A percentile compares a stretch with the other conserved stretches of the same genome.
phyloP scores from a whole-genome alignment of 2,329 filamentous ascomycete species.

The Leptodontidium sp. region DNA sequence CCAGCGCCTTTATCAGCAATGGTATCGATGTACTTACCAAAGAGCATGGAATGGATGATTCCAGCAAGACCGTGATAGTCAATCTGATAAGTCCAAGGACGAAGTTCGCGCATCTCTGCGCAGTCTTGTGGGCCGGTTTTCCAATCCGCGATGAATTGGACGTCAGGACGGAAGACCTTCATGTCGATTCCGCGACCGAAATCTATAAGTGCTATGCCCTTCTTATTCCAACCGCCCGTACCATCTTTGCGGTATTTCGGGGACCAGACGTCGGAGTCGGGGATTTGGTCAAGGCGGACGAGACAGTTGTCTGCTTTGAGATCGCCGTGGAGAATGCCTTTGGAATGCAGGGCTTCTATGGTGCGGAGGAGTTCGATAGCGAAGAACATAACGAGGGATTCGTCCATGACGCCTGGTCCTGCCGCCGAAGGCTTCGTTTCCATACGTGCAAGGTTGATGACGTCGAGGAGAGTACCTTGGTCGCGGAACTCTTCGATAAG shows the following conservation, averaged over 20 bases:
- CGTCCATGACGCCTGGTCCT: constrained; percentile 78
- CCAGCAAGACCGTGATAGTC: constrained; percentile 95
- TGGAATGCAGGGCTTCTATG: constrained; percentile 83
- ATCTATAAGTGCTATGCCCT: constrained; percentile 89
- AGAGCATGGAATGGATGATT: constrained; percentile 86
- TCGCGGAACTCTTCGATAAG: constrained; percentile 86
- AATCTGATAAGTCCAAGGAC: constrained; percentile 97
- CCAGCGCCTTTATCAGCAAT: constrained; percentile 61
- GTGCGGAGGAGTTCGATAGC: constrained; percentile 89
- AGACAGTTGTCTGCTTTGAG: constrained; percentile 96
- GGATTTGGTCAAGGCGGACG: constrained; percentile 75
- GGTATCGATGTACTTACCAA: constrained; percentile 94
- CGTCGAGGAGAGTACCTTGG: constrained; percentile 92
- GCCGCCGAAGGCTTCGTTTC: constrained; percentile 60
- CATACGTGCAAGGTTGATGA: constrained; percentile 84
- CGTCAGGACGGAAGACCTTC: constrained; percentile 77
- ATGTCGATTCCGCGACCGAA: constrained; percentile 96
- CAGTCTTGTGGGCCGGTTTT: constrained; percentile 88
- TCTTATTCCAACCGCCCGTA: constrained; percentile 77
- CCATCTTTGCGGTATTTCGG: constrained; percentile 78
- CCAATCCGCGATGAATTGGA: constrained; percentile 96
- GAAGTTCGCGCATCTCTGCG: constrained; percentile 91
- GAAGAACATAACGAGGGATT: constrained; percentile 94
- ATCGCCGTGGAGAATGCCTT: constrained; percentile 87
- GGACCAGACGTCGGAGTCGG: constrained; percentile 57